Percentiles rank a stretch among this genome's conserved stretches.
These are phyloP conservation scores for Artemisia argyi DNA, from an alignment of 129 eudicot species.

Conservation along the genomic window DNA sequence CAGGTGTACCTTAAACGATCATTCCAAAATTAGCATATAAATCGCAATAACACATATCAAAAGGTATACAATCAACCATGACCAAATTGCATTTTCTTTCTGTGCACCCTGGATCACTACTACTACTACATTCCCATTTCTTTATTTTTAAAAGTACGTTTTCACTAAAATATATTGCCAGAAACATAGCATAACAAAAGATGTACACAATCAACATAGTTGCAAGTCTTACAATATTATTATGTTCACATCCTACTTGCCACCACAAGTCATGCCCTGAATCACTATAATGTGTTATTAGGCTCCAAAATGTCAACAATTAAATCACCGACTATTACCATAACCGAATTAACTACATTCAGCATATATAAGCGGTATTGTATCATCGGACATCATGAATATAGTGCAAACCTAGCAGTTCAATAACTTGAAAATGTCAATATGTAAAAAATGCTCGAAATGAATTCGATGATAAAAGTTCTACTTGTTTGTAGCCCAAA, in stretches of 20 bases:
- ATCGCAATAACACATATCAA: neutral
- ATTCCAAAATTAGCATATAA: no score
- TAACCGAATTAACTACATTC: neutral
- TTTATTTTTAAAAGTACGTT: no score
- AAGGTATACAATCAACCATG: neutral
- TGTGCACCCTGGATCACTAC: constrained; percentile 35
- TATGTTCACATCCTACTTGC: neutral
- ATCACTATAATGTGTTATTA: neutral
- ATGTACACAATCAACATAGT: neutral
- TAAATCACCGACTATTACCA: neutral
- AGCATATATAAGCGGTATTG: neutral
- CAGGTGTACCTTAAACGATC: no score
- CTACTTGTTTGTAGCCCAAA: no score
- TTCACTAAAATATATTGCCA: neutral
- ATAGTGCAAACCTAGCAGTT: no score
- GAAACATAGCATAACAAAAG: neutral
- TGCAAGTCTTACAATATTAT: neutral
- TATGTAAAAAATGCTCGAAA: neutral
- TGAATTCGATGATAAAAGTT: no score
- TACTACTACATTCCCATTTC: neutral
- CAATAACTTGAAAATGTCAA: no score
- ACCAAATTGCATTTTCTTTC: constrained; percentile 14
- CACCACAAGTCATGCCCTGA: neutral
- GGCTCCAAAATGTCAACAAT: neutral
- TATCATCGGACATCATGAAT: neutral